A percentile compares a stretch with the other conserved stretches of the same genome.
These are phyloP conservation scores for Beauveria pseudobassiana DNA, from an alignment of 2,329 filamentous ascomycete species.

Conservation along the genomic window DNA sequence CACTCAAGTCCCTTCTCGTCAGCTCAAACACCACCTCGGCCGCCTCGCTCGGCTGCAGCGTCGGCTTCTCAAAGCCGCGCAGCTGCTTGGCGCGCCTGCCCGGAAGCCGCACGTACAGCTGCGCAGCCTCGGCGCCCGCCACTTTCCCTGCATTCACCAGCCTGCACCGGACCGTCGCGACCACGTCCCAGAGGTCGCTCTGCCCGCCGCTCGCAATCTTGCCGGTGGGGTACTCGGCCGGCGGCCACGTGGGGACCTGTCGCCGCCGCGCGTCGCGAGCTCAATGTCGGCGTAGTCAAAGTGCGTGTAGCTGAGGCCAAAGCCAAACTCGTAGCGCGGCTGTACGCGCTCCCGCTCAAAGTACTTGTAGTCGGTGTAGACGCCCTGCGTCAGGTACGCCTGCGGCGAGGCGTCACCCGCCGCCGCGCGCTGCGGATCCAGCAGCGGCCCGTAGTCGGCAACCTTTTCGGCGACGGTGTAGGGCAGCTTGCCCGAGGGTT, in stretches of 20 bases:
- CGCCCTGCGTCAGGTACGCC: constrained; percentile 43
- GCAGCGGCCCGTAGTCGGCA: constrained; percentile 45
- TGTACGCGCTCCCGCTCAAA: constrained; percentile 42
- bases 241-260: constrained; percentile 13
- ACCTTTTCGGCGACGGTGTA: constrained; percentile 53
- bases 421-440: constrained; percentile 33
- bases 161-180: constrained; percentile 31
- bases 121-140: constrained; percentile 39
- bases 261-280: constrained; percentile 21
- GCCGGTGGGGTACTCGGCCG: constrained; percentile 30
- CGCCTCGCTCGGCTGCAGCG: constrained; percentile 38
- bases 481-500: constrained; percentile 52
- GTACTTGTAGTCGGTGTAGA: constrained; percentile 47
- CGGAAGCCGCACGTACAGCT: constrained; percentile 41
- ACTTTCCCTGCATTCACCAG: constrained; percentile 36
- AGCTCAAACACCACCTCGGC: constrained; percentile 43
- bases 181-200: constrained; percentile 38
- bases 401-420: constrained; percentile 38
- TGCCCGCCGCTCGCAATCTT: constrained; percentile 36
- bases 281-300: constrained; percentile 41
- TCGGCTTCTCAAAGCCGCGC: constrained; percentile 57
- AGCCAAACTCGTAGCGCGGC: constrained; percentile 49
- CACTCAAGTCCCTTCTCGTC: constrained; percentile 56
- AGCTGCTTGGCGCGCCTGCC: constrained; percentile 48
- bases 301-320: constrained; percentile 47